These are phyloP conservation scores for Thuja plicata DNA, from an alignment of 83 land plant species.

Conservation along the genomic window DNA sequence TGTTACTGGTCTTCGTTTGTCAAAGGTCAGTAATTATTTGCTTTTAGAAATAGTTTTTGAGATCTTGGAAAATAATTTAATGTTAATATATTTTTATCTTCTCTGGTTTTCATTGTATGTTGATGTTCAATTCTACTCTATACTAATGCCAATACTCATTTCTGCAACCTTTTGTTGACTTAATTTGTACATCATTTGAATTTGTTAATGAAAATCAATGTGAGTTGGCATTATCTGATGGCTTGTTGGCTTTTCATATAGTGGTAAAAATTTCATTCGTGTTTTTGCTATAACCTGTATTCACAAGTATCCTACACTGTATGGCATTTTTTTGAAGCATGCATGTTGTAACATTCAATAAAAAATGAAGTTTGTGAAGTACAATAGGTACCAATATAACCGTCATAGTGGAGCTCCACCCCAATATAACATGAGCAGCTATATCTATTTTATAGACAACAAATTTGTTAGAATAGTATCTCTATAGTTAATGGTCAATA, in stretches of 20 bases:
- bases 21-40: constrained; percentile 56
- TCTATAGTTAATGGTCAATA: too few relatives aligned
- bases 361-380: background rate
- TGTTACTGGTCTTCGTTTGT: constrained; percentile 80
- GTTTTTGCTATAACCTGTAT: background rate
- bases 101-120: background rate
- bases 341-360: background rate
- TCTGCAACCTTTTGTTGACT: background rate
- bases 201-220: background rate
- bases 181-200: background rate
- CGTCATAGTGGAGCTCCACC: background rate
- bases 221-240: background rate
- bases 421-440: background rate
- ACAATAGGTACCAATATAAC: background rate
- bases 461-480: too few relatives aligned
- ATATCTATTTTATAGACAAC: background rate
- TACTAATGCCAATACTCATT: background rate
- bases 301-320: background rate
- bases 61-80: background rate
- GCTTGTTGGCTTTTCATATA: background rate
- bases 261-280: background rate
- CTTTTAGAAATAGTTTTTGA: background rate
- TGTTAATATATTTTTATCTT: background rate
- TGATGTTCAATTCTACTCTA: background rate
- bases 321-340: background rate